phyloP scores from a whole-genome alignment of 192 early-diverging fungal species.

The Chytriomyces hyalinus region DNA sequence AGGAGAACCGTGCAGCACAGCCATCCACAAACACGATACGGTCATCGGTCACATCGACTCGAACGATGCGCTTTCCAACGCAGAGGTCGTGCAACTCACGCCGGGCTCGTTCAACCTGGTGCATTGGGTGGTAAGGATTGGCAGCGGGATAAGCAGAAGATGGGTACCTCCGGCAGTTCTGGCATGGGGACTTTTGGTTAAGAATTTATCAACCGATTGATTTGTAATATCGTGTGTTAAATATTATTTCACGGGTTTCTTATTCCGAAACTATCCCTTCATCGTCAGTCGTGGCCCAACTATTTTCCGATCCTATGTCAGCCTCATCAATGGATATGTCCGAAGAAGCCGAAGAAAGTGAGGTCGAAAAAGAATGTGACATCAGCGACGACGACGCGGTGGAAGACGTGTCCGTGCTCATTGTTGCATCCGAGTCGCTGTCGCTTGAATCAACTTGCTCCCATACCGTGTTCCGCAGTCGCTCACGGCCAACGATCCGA shows the following conservation, averaged over 20 bases:
- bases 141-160: too few species aligned
- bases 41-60: constrained; percentile 40
- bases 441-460: not conserved
- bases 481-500: constrained; percentile 3
- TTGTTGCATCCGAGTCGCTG: not conserved
- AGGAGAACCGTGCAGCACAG: constrained; percentile 36
- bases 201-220: too few species aligned
- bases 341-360: too few species aligned
- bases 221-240: too few species aligned
- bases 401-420: not conserved
- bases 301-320: not conserved
- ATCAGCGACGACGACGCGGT: too few species aligned
- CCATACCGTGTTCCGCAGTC: constrained; percentile 7
- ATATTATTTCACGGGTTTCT: too few species aligned
- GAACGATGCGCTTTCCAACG: constrained; percentile 56
- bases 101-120: constrained; percentile 74
- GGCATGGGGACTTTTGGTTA: too few species aligned
- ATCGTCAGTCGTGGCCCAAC: constrained; percentile 1
- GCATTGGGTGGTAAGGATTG: constrained; percentile 24
- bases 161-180: too few species aligned
- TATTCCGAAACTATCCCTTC: not conserved
- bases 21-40: constrained; percentile 41
- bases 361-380: too few species aligned
- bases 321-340: not conserved
- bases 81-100: constrained; percentile 57